Conservation (phyloP, 371 early-diverging fungal species). For the Capniomyces stellatus region DNA sequence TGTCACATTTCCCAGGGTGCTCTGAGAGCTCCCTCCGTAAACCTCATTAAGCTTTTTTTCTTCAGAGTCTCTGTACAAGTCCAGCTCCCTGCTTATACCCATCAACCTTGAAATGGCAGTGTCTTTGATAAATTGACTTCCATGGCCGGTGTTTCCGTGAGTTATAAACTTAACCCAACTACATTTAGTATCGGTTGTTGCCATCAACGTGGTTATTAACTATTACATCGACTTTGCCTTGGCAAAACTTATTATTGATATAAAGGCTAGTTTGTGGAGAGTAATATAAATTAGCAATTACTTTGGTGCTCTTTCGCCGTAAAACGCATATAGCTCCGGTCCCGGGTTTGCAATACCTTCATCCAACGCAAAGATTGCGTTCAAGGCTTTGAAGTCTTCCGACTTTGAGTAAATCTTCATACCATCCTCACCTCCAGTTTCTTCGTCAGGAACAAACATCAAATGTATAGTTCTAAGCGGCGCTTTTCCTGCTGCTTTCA, state of each 20-base stretch:
- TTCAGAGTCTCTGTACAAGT: constrained; percentile 35
- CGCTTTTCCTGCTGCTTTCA: constrained; percentile 28
- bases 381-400: constrained; percentile 37
- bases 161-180: constrained; percentile 25
- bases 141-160: constrained; percentile 53
- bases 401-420: constrained; percentile 41
- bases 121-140: constrained; percentile 48
- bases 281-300: constrained; percentile 7
- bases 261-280: not conserved
- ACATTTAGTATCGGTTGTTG: not conserved
- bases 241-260: no score
- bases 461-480: constrained; percentile 45
- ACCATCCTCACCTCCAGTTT: constrained; percentile 59
- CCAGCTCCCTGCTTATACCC: constrained; percentile 31
- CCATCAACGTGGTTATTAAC: no score
- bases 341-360: constrained; percentile 53
- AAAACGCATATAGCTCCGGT: constrained; percentile 42
- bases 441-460: constrained; percentile 65
- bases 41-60: constrained; percentile 14
- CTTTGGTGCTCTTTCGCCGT: constrained; percentile 59
- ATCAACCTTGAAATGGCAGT: constrained; percentile 43
- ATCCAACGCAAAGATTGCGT: constrained; percentile 55
- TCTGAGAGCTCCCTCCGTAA: constrained; percentile 11
- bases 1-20: constrained; percentile 54
- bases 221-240: no score